These are phyloP conservation scores for Rhexocercosporidium sp. DNA, from an alignment of 2,329 filamentous ascomycete species.

Conservation along the genomic window DNA sequence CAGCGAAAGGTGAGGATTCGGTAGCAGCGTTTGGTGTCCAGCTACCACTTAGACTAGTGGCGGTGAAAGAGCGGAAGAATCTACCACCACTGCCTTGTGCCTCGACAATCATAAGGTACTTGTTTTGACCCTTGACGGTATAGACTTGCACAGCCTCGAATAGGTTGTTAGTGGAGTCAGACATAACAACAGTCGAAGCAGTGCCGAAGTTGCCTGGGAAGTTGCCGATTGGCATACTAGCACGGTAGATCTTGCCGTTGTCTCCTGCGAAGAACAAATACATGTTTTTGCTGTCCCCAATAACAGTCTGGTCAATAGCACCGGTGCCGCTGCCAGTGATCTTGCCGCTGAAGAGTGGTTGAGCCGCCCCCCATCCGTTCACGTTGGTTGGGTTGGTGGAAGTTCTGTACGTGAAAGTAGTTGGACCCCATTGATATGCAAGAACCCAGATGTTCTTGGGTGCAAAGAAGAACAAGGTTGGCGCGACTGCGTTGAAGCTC, in stretches of 20 bases:
- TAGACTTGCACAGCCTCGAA: conserved; percentile 73
- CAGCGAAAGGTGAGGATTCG: conserved; percentile 67
- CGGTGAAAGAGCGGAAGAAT: conserved; percentile 71
- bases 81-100: conserved; percentile 60
- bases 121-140: conserved; percentile 56
- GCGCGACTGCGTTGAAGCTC: conserved; percentile 56
- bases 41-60: conserved; percentile 57
- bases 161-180: conserved; percentile 59
- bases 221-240: conserved; percentile 64
- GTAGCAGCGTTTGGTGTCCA: conserved; percentile 63
- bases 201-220: conserved; percentile 67
- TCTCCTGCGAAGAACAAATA: conserved; percentile 72
- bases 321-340: conserved; percentile 57
- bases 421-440: conserved; percentile 67
- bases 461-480: conserved; percentile 65
- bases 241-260: conserved; percentile 69
- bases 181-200: conserved; percentile 54
- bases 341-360: conserved; percentile 61
- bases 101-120: conserved; percentile 73
- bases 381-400: conserved; percentile 60
- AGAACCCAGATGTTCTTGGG: conserved; percentile 69
- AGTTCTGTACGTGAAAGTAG: conserved; percentile 64
- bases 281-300: conserved; percentile 65
- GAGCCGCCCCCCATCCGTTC: conserved; percentile 59
- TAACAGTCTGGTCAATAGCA: conserved; percentile 66